Evolutionary conservation across 106 monocot species (phyloP).

Genomic region (Apostasia ramifera): DNA sequence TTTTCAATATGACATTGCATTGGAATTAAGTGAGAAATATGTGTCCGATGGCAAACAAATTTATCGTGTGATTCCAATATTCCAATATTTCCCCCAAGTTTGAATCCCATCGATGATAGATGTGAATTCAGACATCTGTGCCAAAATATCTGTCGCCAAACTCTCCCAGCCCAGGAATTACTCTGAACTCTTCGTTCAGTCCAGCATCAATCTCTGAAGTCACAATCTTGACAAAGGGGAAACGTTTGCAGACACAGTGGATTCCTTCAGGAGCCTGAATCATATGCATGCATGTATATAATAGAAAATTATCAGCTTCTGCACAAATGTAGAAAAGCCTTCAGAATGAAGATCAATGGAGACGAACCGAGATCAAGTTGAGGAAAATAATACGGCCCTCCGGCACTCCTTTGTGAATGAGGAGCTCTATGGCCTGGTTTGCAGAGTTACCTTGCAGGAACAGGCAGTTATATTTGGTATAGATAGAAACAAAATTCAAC

Average conservation of each 20-base stretch:
- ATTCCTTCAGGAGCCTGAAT: constrained; percentile 59
- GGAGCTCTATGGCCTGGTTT: constrained; percentile 55
- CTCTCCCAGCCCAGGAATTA: constrained; percentile 55
- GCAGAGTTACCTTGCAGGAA: constrained; percentile 37
- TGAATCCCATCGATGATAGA: no score
- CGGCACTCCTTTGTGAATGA: constrained; percentile 57
- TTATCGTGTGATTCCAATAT: no score
- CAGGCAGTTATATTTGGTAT: no score
- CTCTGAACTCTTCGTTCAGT: constrained; percentile 40
- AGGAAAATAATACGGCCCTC: constrained; percentile 51
- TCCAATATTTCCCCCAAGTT: no score
- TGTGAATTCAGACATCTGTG: constrained; percentile 16
- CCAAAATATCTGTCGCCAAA: constrained; percentile 63
- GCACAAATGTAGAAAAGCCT: not conserved
- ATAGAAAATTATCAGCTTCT: not conserved
- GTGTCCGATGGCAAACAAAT: no score
- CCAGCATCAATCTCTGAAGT: constrained; percentile 53
- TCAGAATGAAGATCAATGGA: not conserved
- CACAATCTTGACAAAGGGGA: constrained; percentile 48
- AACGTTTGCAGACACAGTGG: constrained; percentile 45
- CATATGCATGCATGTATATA: not conserved
- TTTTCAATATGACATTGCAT: no score
- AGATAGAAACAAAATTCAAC: no score
- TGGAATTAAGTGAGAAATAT: no score
- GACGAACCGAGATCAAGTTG: constrained; percentile 54